Evolutionary conservation across 2,329 filamentous ascomycete species (phyloP).

Genomic region (Fusarium guadeloupense): DNA sequence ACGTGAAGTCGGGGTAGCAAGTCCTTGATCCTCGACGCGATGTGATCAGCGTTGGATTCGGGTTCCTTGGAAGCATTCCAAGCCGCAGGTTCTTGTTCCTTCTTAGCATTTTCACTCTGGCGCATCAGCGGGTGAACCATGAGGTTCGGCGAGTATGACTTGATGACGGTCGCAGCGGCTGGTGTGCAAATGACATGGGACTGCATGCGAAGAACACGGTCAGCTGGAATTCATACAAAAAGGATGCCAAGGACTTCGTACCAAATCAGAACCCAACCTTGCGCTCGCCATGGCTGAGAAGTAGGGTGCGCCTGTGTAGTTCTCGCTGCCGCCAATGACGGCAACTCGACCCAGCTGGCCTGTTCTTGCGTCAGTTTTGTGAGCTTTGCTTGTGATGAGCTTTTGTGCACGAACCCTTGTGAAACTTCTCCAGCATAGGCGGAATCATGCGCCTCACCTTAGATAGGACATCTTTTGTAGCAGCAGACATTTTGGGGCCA

Average conservation of each 20-base stretch:
- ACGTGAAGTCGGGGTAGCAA: slow-evolving; percentile 91
- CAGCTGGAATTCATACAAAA: not conserved
- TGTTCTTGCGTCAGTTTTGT: slow-evolving; percentile 50
- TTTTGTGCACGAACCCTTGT: slow-evolving; percentile 75
- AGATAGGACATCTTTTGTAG: slow-evolving; percentile 77
- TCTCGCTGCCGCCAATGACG: slow-evolving; percentile 93
- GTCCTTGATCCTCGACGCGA: slow-evolving; percentile 75
- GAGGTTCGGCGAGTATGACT: slow-evolving; percentile 95
- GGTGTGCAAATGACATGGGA: slow-evolving; percentile 96
- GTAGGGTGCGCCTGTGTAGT: slow-evolving; percentile 97
- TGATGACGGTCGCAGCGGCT: slow-evolving; percentile 86
- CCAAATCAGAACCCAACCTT: slow-evolving; percentile 88
- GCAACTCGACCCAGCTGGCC: slow-evolving; percentile 91
- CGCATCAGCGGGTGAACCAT: slow-evolving; percentile 99
- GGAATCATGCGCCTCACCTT: slow-evolving; percentile 92
- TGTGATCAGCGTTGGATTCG: slow-evolving; percentile 65
- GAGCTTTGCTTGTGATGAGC: not conserved
- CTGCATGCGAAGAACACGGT: slow-evolving; percentile 52
- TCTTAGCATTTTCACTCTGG: slow-evolving; percentile 62
- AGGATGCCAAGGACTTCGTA: slow-evolving; percentile 48
- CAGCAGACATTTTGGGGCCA: slow-evolving; percentile 66
- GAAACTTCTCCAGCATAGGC: slow-evolving; percentile 93
- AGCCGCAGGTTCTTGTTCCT: slow-evolving; percentile 55
- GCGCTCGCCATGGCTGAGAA: slow-evolving; percentile 98
- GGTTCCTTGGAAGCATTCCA: slow-evolving; percentile 28